Evolutionary conservation across 2,329 filamentous ascomycete genomes (phyloP).

Genomic region (Hymenoscyphus occultus): DNA sequence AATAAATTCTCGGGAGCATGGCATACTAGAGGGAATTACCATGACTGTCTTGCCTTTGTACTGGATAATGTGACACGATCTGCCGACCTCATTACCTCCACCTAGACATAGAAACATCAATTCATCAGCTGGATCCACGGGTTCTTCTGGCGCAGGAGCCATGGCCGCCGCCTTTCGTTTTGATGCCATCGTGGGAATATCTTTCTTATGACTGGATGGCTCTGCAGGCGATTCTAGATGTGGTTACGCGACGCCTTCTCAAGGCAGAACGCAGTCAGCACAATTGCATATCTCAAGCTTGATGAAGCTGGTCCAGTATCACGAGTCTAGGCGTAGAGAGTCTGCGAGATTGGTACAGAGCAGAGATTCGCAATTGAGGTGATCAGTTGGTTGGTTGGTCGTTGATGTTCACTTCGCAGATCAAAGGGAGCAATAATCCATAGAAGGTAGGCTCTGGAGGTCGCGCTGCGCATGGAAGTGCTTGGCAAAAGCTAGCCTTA

Average conservation of each 20-base stretch:
- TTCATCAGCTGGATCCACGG: conserved; percentile 89
- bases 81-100: conserved; percentile 93
- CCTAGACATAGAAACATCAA: conserved; percentile 91
- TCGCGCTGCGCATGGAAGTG: too few species aligned
- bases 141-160: conserved; percentile 69
- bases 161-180: conserved; percentile 86
- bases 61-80: conserved; percentile 96
- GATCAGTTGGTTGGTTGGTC: neutral
- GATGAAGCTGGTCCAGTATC: neutral
- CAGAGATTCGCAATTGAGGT: neutral
- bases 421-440: neutral
- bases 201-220: neutral
- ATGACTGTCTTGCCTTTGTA: conserved; percentile 99
- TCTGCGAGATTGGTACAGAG: neutral
- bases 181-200: conserved; percentile 68
- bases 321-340: neutral
- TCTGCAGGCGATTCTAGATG: neutral
- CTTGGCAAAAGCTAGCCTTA: neutral
- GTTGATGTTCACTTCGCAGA: neutral
- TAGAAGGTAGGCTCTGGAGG: neutral
- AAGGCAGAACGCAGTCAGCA: conserved; percentile 7
- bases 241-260: neutral
- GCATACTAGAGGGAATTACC: conserved; percentile 52
- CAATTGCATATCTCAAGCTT: conserved; percentile 1
- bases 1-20: neutral